A percentile compares a stretch with the other conserved stretches of the same genome.
These are phyloP conservation scores for Planoprotostelium fungivorum DNA, from an alignment of 78 protist genomes.

Conservation along the genomic window DNA sequence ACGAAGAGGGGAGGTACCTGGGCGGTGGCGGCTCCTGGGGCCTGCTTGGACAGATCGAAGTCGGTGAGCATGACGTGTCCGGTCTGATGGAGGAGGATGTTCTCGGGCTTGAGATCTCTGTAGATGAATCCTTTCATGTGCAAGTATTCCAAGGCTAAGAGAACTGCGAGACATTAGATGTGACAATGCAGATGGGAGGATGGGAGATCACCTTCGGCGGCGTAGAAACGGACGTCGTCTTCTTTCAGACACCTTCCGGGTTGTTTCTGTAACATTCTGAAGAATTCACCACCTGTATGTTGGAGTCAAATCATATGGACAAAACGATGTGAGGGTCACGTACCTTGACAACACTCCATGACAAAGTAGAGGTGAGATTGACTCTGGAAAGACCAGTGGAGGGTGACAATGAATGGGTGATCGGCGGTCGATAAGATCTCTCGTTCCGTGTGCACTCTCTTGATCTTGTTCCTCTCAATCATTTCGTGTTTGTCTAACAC, in stretches of 20 bases:
- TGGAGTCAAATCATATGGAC: neutral
- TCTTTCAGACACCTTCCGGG: slow-evolving; percentile 11
- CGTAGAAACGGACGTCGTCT: slow-evolving; percentile 45
- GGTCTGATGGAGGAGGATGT: slow-evolving; percentile 54
- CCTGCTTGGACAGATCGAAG: slow-evolving; percentile 52
- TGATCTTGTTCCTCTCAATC: neutral
- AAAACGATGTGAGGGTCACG: no score
- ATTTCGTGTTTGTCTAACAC: neutral
- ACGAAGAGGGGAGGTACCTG: neutral
- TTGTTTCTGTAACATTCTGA: slow-evolving; percentile 19
- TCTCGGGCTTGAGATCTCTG: slow-evolving; percentile 76
- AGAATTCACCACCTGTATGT: slow-evolving; percentile 55
- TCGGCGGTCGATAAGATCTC: slow-evolving; percentile 59
- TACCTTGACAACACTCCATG: slow-evolving; percentile 7
- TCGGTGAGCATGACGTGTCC: slow-evolving; percentile 71
- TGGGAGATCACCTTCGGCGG: slow-evolving; percentile 41
- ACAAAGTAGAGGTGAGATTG: slow-evolving; percentile 49
- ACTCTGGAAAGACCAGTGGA: slow-evolving; percentile 73
- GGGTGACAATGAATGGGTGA: slow-evolving; percentile 78
- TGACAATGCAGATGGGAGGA: neutral
- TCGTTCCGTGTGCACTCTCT: slow-evolving; percentile 64
- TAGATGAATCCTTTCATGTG: slow-evolving; percentile 66
- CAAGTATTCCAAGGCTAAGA: slow-evolving; percentile 70
- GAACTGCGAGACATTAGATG: slow-evolving; percentile 10
- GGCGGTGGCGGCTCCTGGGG: neutral